These are phyloP conservation scores for Oryza nivara DNA, from an alignment of 176 grass and related monocot genomes.

Conservation along the genomic window DNA sequence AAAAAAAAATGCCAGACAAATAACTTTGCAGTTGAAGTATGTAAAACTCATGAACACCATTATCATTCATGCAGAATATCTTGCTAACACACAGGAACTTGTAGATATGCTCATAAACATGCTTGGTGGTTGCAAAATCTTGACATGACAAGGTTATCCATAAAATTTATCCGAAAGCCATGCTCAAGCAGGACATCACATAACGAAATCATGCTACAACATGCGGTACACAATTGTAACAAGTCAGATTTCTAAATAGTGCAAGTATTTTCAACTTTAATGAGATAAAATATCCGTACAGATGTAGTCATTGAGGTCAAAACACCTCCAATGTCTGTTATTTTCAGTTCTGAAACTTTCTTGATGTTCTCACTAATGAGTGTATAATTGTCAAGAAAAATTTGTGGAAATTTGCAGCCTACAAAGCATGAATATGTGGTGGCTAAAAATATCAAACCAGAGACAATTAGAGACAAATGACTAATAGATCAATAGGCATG, in stretches of 20 bases:
- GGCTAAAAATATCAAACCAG: conserved; percentile 4
- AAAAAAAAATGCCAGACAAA: not conserved
- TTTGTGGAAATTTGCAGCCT: conserved; percentile 3
- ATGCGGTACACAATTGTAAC: not conserved
- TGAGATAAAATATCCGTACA: not conserved
- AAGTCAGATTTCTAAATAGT: conserved; percentile 9
- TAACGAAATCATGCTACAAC: not conserved
- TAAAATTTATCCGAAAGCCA: not conserved
- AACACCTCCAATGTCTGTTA: not conserved
- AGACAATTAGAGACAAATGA: not conserved
- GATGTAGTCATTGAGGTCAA: not conserved
- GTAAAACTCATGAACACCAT: conserved; percentile 1
- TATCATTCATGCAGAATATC: conserved; percentile 2
- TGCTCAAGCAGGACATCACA: not conserved
- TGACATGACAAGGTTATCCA: not conserved
- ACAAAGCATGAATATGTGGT: not conserved
- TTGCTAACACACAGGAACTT: conserved; percentile 7
- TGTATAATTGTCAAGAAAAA: not conserved
- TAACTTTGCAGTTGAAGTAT: not conserved
- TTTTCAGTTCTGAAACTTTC: not conserved
- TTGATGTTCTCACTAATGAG: not conserved
- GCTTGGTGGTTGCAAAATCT: conserved; percentile 20
- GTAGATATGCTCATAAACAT: conserved; percentile 11
- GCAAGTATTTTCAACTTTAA: conserved; percentile 7
- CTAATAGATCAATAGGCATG: not conserved